Evolutionary conservation across 176 grass and related monocot genomes (phyloP).

Genomic region (Aegilops bicornis): DNA sequence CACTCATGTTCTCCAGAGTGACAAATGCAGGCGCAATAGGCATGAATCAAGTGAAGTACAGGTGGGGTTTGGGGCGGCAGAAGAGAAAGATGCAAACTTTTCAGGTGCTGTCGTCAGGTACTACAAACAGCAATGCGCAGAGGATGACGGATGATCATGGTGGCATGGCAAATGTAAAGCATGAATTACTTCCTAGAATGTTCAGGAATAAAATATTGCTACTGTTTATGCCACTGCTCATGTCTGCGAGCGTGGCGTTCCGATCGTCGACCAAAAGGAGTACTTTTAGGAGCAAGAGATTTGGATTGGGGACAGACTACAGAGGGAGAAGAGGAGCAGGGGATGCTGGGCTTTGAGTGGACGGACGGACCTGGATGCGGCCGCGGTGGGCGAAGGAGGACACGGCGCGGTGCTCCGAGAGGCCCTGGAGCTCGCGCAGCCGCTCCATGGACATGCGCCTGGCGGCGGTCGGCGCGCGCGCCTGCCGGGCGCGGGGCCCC

Average conservation of each 20-base stretch:
- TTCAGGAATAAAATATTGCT: too few relatives aligned
- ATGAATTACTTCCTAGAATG: neutral
- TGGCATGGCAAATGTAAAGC: neutral
- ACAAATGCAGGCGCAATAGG: neutral
- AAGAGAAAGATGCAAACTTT: neutral
- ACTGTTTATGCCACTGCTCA: neutral
- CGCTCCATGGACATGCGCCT: slow-evolving; percentile 61
- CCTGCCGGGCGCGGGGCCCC: slow-evolving; percentile 25
- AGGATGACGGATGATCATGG: neutral
- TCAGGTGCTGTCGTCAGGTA: neutral
- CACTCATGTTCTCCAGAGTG: neutral
- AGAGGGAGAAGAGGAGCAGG: neutral
- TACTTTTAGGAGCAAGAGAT: neutral
- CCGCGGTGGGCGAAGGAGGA: slow-evolving; percentile 67
- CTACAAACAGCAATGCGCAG: neutral
- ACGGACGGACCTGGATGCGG: slow-evolving; percentile 66
- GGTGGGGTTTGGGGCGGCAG: neutral
- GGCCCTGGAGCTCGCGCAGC: slow-evolving; percentile 80
- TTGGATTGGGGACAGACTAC: neutral
- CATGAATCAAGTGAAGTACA: slow-evolving; percentile 24
- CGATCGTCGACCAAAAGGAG: neutral
- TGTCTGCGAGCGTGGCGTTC: too few relatives aligned
- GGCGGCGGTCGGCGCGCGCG: slow-evolving; percentile 22
- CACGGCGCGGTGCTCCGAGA: slow-evolving; percentile 70
- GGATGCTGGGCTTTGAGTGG: neutral